Conservation (phyloP, 73 alveolate species). For the Symbiodinium pilosum region DNA sequence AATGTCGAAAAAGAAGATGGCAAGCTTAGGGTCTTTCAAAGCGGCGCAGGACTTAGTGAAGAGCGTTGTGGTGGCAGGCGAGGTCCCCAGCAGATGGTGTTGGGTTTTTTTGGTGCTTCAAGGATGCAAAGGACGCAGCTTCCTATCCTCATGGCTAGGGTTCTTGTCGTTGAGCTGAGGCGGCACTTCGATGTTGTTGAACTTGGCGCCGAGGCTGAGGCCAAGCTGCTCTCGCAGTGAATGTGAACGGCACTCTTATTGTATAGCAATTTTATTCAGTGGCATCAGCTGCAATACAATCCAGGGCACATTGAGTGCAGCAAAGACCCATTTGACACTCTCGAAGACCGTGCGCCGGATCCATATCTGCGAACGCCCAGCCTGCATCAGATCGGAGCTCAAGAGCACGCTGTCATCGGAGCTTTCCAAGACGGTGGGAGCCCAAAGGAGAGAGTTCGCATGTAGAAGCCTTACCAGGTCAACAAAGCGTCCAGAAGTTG, state of each 20-base stretch:
- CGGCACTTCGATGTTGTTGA: conserved; percentile 98
- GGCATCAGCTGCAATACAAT: too few relatives aligned
- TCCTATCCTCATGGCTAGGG: not conserved
- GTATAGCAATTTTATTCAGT: too few relatives aligned
- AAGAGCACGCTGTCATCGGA: conserved; percentile 51
- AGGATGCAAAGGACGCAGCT: not conserved
- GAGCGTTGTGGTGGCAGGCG: conserved; percentile 97
- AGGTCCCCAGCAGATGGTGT: not conserved
- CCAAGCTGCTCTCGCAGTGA: not conserved
- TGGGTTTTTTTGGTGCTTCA: not conserved
- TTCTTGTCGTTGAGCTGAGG: conserved; percentile 40
- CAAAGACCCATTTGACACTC: too few relatives aligned
- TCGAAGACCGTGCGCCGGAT: too few relatives aligned
- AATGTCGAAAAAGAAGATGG: too few relatives aligned
- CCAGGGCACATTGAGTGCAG: too few relatives aligned
- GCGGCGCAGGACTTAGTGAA: conserved; percentile 96
- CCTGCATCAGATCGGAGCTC: conserved; percentile 41
- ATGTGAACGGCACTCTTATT: too few relatives aligned
- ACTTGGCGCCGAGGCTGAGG: conserved; percentile 96
- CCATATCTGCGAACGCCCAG: too few relatives aligned
- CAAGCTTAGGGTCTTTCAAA: too few relatives aligned
- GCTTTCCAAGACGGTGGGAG: conserved; percentile 37
- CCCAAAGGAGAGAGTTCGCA: too few relatives aligned
- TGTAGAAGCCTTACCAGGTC: too few relatives aligned
- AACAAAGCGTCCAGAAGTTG: too few relatives aligned